Conservation (phyloP, 148 eudicot genomes). For the Drosera capensis region DNA sequence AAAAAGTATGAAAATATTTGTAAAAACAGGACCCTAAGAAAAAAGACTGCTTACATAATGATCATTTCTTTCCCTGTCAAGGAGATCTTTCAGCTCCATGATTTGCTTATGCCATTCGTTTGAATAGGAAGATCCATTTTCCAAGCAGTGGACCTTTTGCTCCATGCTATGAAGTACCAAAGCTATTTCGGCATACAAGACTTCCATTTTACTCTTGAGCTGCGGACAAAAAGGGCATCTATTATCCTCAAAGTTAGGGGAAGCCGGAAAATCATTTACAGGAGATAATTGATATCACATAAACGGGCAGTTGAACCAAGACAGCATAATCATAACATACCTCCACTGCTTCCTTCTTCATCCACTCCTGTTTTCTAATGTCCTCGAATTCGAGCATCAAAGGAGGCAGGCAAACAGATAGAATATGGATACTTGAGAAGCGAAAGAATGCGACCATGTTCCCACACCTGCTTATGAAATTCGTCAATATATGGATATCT, state of each 20-base stretch:
- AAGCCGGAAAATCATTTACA: background rate
- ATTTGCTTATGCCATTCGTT: constrained; percentile 42
- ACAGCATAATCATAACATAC: constrained; percentile 16
- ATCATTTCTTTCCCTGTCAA: constrained; percentile 38
- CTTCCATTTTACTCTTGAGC: constrained; percentile 56
- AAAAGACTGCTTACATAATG: constrained; percentile 41
- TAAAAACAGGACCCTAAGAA: background rate
- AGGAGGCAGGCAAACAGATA: constrained; percentile 71
- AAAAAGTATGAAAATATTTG: too few species aligned
- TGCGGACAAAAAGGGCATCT: constrained; percentile 19
- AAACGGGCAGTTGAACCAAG: background rate
- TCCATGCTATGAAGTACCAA: constrained; percentile 44
- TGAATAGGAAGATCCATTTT: constrained; percentile 24
- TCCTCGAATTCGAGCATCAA: constrained; percentile 60
- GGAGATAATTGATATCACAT: background rate
- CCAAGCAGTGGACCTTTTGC: constrained; percentile 33
- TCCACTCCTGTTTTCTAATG: constrained; percentile 44
- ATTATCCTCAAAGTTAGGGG: background rate
- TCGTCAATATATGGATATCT: too few species aligned
- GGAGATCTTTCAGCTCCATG: constrained; percentile 45
- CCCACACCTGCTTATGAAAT: constrained; percentile 50
- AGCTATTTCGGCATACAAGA: constrained; percentile 42
- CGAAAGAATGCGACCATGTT: constrained; percentile 84
- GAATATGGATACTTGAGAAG: constrained; percentile 80
- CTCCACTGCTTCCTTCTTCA: constrained; percentile 63